phyloP scores from a whole-genome alignment of 2,329 filamentous ascomycete genomes.

The Arthroderma sp. region DNA sequence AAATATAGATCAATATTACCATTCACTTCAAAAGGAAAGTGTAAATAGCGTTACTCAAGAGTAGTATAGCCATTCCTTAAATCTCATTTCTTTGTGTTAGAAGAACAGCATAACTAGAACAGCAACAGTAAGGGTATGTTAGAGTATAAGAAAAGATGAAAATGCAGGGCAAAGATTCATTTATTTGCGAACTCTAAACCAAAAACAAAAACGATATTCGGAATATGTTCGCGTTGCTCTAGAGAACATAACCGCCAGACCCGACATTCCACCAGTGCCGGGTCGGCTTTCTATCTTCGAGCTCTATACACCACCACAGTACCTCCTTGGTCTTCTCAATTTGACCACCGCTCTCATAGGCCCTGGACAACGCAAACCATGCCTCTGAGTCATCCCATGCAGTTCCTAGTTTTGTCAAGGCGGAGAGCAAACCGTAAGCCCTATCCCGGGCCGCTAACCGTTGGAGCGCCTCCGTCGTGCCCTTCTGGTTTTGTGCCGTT shows the following conservation, averaged over 20 bases:
- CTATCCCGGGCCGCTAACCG: constrained; percentile 81
- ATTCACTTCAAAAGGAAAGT: too few relatives aligned
- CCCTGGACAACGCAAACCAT: constrained; percentile 77
- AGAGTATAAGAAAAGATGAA: too few relatives aligned
- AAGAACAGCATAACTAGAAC: too few relatives aligned
- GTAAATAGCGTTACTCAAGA: too few relatives aligned
- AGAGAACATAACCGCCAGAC: constrained; percentile 53
- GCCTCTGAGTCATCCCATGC: constrained; percentile 90
- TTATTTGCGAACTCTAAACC: too few relatives aligned
- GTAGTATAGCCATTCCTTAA: too few relatives aligned
- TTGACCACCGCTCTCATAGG: constrained; percentile 78
- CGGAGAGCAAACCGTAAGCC: constrained; percentile 69
- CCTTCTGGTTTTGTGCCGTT: constrained; percentile 12
- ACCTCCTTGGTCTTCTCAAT: constrained; percentile 79
- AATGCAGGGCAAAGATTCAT: too few relatives aligned
- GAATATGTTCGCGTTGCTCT: constrained; percentile 6
- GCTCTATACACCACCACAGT: constrained; percentile 93
- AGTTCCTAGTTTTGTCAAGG: constrained; percentile 68
- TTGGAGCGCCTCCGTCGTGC: constrained; percentile 58
- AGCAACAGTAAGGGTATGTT: too few relatives aligned
- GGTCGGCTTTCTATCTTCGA: constrained; percentile 73
- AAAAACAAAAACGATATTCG: too few relatives aligned
- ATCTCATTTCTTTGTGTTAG: too few relatives aligned
- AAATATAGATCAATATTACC: background rate
- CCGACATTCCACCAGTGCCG: constrained; percentile 64